Evolutionary conservation across 1,284 basidiomycete species (phyloP), one percentile per base, ranked within the genome.

Genomic region (Malassezia yamatoensis): DNA sequence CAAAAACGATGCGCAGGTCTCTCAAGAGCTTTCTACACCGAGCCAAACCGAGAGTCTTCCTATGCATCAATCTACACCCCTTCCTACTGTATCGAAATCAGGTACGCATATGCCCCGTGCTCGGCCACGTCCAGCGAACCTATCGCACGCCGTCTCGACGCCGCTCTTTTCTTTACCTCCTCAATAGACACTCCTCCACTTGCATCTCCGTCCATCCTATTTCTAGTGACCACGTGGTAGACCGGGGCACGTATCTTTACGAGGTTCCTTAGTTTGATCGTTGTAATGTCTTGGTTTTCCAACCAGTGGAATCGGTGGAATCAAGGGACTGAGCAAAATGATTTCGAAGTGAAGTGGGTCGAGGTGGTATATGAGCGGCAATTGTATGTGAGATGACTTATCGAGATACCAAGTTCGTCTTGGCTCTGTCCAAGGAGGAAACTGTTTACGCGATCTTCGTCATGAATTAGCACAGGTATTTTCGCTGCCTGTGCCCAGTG

Each of bases 1-100:
- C 48, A 98, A 96, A 78, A 68, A 60, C 46, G 62, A 60, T n/a
- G 43, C 13, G 35, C 54, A 49, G 37, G 20, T 33, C 32, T 20
- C 13, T 36, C 43, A 45, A 5, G 43, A 47, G 39, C 24, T 29
- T 29, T 29, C 24, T 7, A 7, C 7, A 29, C 3, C 24, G 24
- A 29, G 24, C 7, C 24, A 29, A 29, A 18, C 37, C 10, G 54
- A 51, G 2, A n/a, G n/a, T 35, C 51, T 58, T 29, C 55, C 55
- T 33, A 52, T 53, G 46, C 55, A 58, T 34, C 32, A 33, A 11
- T 38, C 20, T 24, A 33, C 21, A 15, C n/a, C 51, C 35, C 21
- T 7, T 24, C 5, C 12, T 36, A 12, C 8, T 15, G 10, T 43
- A 24, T 35, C 12, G 39, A 49, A 16, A 29, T 34, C 24, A 16